Evolutionary conservation across 208 protist genomes (phyloP).

Genomic region (Wallacemonas sp.): DNA sequence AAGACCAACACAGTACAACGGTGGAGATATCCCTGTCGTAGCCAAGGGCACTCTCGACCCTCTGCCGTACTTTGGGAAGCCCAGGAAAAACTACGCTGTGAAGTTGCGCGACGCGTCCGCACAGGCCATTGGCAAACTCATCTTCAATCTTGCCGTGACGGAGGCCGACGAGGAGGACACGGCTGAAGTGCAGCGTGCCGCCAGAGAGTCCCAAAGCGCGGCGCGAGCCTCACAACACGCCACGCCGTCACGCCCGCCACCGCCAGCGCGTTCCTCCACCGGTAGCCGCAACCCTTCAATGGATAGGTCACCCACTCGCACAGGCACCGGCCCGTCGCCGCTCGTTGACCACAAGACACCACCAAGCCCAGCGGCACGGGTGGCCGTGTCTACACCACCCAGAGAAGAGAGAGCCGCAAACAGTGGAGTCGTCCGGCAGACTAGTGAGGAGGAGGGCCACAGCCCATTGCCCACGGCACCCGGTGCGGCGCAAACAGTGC

Average conservation of each 20-base stretch:
- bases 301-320: background rate
- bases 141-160: conserved; percentile 64
- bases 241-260: background rate
- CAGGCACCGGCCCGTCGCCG: background rate
- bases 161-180: conserved; percentile 26
- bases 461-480: background rate
- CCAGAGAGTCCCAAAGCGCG: background rate
- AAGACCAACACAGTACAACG: conserved; percentile 45
- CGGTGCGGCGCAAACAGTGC: background rate
- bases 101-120: conserved; percentile 69
- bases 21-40: conserved; percentile 46
- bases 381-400: too few relatives aligned
- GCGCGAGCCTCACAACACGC: background rate
- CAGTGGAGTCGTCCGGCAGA: too few relatives aligned
- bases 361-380: too few relatives aligned
- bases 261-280: conserved; percentile 3
- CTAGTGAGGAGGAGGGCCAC: background rate
- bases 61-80: conserved; percentile 55
- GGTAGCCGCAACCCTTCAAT: conserved; percentile 2
- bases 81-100: conserved; percentile 85
- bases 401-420: too few relatives aligned
- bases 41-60: conserved; percentile 81
- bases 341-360: background rate
- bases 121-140: conserved; percentile 71
- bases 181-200: background rate